Evolutionary conservation across 371 early-diverging fungal species (phyloP).

Genomic region (Mortierella polycephala): DNA sequence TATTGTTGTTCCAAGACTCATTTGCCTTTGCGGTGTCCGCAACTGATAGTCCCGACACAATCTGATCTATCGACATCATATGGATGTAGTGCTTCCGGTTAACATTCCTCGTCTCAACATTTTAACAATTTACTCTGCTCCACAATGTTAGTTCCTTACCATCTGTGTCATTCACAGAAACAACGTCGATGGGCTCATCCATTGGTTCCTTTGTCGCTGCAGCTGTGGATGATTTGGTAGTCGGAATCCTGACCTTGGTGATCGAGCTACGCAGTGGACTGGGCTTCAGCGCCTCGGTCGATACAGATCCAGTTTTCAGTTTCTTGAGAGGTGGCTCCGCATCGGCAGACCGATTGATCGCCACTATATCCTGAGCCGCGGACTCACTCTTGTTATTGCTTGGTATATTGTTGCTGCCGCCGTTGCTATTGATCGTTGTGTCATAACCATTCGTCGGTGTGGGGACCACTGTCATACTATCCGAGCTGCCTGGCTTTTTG

Average conservation of each 20-base stretch:
- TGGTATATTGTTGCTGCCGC: background rate
- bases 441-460: background rate
- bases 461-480: background rate
- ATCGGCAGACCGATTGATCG: background rate
- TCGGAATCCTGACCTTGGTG: constrained; percentile 4
- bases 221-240: constrained; percentile 2
- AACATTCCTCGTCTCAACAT: background rate
- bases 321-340: constrained; percentile 22
- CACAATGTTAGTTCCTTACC: constrained; percentile 4
- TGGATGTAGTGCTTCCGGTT: background rate
- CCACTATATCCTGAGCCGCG: background rate
- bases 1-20: background rate
- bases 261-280: constrained; percentile 33
- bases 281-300: constrained; percentile 12
- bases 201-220: constrained; percentile 5
- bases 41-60: constrained; percentile 14
- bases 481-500: background rate
- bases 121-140: background rate
- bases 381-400: background rate
- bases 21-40: background rate
- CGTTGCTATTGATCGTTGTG: background rate
- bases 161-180: constrained; percentile 15
- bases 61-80: constrained; percentile 9
- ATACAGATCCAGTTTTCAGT: constrained; percentile 17
- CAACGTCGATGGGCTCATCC: constrained; percentile 26